A percentile compares a stretch with the other conserved stretches of the same genome.
These are phyloP conservation scores for Panicum virgatum DNA, from an alignment of 202 grass and related monocot species.

Conservation along the genomic window DNA sequence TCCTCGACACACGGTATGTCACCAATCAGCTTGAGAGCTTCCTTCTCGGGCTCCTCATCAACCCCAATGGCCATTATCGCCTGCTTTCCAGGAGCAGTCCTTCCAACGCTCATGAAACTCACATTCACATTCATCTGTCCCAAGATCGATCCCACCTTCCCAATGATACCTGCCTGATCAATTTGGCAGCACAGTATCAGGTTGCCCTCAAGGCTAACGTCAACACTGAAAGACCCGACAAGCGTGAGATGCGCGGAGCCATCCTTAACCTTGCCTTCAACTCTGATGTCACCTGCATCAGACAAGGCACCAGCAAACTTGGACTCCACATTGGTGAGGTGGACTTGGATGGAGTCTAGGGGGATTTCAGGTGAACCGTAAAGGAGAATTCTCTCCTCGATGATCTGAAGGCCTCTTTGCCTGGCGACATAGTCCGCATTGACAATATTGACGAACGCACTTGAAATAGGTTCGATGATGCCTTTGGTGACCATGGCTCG, in stretches of 20 bases:
- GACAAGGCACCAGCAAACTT: constrained; percentile 82
- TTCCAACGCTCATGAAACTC: constrained; percentile 84
- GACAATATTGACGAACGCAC: constrained; percentile 74
- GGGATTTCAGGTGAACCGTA: constrained; percentile 63
- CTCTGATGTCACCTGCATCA: constrained; percentile 61
- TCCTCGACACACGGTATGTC: constrained; percentile 60
- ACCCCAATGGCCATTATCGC: constrained; percentile 81
- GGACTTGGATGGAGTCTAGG: constrained; percentile 71
- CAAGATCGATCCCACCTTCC: constrained; percentile 63
- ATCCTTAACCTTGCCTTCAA: constrained; percentile 73
- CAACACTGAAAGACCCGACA: constrained; percentile 57
- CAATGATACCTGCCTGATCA: constrained; percentile 82
- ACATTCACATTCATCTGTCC: constrained; percentile 71
- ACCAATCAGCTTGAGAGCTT: constrained; percentile 64
- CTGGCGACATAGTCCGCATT: constrained; percentile 78
- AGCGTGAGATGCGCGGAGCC: constrained; percentile 65
- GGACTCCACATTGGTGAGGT: constrained; percentile 73
- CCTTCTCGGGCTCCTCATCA: constrained; percentile 74
- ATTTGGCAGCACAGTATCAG: constrained; percentile 71
- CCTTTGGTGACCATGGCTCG: constrained; percentile 73
- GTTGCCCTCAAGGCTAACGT: constrained; percentile 85
- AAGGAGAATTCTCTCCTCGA: constrained; percentile 62
- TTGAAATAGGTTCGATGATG: constrained; percentile 78
- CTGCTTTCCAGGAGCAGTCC: constrained; percentile 63
- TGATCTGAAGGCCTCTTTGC: constrained; percentile 60